Evolutionary conservation across 2,329 filamentous ascomycete species (phyloP).

Genomic region (Alternaria brassicicola): DNA sequence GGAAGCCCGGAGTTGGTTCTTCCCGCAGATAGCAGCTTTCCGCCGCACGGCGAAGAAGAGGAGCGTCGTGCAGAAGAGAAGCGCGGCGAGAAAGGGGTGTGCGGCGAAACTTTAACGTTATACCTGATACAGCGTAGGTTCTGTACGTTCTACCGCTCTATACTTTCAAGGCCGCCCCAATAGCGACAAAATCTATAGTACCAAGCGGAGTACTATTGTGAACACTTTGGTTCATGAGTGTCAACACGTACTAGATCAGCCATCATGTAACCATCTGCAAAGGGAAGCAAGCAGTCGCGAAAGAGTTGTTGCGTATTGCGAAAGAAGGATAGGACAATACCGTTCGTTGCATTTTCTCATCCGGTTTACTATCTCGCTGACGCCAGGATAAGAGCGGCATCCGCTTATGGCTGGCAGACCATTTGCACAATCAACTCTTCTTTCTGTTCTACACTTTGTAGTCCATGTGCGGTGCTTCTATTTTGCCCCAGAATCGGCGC

Average conservation of each 20-base stretch:
- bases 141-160: background rate
- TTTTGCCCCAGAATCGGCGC: slow-evolving; percentile 41
- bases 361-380: no score
- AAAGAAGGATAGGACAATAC: background rate
- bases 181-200: background rate
- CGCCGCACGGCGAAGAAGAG: background rate
- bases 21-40: background rate
- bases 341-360: no score
- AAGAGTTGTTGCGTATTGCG: background rate
- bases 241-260: background rate
- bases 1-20: background rate
- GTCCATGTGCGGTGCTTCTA: slow-evolving; percentile 52
- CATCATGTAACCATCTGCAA: background rate
- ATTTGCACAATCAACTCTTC: no score
- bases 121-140: background rate
- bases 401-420: background rate
- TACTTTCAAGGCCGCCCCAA: background rate
- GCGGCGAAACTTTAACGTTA: background rate
- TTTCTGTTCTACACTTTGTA: no score
- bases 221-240: background rate
- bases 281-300: background rate
- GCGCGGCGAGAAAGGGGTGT: background rate
- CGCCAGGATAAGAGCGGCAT: no score
- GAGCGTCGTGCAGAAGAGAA: background rate
- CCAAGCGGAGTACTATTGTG: no score